phyloP scores from a whole-genome alignment of 2,329 filamentous ascomycete genomes.

The Capronia americana region DNA sequence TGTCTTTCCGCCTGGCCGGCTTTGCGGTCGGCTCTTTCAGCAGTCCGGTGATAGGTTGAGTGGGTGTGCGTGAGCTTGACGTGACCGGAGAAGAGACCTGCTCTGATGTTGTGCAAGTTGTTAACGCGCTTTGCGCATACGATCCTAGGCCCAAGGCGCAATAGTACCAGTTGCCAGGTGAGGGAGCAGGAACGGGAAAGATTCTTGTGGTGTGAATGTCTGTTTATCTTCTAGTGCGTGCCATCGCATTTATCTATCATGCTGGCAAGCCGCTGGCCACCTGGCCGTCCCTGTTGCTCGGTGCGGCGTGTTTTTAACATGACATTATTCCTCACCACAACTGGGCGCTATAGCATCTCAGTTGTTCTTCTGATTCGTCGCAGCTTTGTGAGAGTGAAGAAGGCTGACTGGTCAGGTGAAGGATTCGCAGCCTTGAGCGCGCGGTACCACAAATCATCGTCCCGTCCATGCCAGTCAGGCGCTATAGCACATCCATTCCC shows the following conservation, averaged over 20 bases:
- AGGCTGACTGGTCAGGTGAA: conserved; percentile 26
- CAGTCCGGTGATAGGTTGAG: conserved; percentile 23
- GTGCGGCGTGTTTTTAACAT: conserved; percentile 15
- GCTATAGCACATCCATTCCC: conserved; percentile 19
- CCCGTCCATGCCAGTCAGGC: conserved; percentile 13
- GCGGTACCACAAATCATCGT: conserved; percentile 27
- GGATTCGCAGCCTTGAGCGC: conserved; percentile 31
- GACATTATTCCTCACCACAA: conserved; percentile 11
- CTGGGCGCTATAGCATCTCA: conserved; percentile 19
- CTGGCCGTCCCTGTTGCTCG: conserved; percentile 29
- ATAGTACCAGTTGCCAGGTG: conserved; percentile 7
- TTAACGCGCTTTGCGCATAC: not conserved
- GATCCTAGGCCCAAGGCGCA: not conserved
- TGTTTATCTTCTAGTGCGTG: conserved; percentile 10
- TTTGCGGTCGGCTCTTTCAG: conserved; percentile 24
- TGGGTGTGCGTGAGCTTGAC: conserved; percentile 3
- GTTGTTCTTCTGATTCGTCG: conserved; percentile 29
- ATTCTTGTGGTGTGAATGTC: conserved; percentile 5
- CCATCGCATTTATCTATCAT: conserved; percentile 32
- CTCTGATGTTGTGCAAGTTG: conserved; percentile 8
- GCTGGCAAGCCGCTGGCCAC: conserved; percentile 35
- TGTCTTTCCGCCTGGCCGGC: conserved; percentile 21
- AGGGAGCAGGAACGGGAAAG: conserved; percentile 2
- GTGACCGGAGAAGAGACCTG: conserved; percentile 3
- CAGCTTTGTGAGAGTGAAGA: conserved; percentile 17